These are phyloP conservation scores for Fusarium clavum DNA, from an alignment of 2,329 filamentous ascomycete genomes.

Conservation along the genomic window DNA sequence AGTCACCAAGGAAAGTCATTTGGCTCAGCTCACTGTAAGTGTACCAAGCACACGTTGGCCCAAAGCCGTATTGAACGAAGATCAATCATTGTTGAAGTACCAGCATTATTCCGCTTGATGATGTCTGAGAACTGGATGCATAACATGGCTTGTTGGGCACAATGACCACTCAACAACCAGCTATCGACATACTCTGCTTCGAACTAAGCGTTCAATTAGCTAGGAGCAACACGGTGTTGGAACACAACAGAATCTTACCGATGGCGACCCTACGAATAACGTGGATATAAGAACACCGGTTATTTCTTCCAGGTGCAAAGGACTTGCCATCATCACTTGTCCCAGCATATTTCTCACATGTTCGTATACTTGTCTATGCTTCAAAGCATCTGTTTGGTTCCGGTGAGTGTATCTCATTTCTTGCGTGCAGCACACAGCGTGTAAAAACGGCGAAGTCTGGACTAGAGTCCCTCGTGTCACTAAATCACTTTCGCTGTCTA, in stretches of 20 bases:
- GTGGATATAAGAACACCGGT: constrained; percentile 56
- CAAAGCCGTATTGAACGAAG: constrained; percentile 46
- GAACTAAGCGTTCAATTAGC: constrained; percentile 14
- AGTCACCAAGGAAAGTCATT: too few relatives aligned
- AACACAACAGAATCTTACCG: constrained; percentile 18
- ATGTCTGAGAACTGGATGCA: constrained; percentile 57
- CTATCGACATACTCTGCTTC: constrained; percentile 56
- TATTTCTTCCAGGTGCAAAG: constrained; percentile 55
- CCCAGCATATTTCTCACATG: constrained; percentile 54
- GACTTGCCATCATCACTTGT: constrained; percentile 54
- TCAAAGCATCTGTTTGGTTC: constrained; percentile 20
- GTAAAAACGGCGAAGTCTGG: constrained; percentile 54
- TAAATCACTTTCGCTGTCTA: constrained; percentile 23
- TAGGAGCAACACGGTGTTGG: too few relatives aligned
- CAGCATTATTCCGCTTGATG: constrained; percentile 50
- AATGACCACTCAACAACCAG: constrained; percentile 57
- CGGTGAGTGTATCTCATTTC: constrained; percentile 49
- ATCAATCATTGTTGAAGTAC: constrained; percentile 49
- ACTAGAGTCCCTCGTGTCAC: constrained; percentile 41
- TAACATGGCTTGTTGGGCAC: constrained; percentile 57
- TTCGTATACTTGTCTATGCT: constrained; percentile 54
- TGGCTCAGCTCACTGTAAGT: constrained; percentile 27
- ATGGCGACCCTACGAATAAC: constrained; percentile 36
- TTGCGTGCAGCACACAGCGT: constrained; percentile 55
- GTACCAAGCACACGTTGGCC: constrained; percentile 32